phyloP scores from a whole-genome alignment of 148 eudicot genomes.

The Bassia scoparia region DNA sequence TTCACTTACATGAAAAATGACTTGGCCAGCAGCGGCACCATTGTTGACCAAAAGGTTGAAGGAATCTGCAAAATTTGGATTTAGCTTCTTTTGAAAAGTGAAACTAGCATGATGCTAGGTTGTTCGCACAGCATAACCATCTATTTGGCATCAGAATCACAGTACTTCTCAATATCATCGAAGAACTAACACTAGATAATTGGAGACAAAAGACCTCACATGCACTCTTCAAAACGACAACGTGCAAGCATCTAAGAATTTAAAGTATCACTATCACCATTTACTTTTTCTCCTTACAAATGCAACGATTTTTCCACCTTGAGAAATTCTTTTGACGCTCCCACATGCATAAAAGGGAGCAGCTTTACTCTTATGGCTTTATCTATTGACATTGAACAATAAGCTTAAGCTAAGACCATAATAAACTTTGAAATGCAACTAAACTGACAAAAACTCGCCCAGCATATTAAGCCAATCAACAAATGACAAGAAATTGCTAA shows the following conservation, averaged over 20 bases:
- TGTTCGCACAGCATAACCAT: background rate
- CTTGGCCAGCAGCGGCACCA: conserved; percentile 94
- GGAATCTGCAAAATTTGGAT: conserved; percentile 58
- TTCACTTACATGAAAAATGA: conserved; percentile 78
- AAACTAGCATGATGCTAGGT: background rate
- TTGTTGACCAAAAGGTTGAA: conserved; percentile 96
- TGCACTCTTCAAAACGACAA: background rate
- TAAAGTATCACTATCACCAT: background rate
- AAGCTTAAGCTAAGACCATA: background rate
- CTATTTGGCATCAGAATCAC: conserved; percentile 3
- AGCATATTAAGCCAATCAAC: background rate
- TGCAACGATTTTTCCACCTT: background rate
- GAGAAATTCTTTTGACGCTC: no score
- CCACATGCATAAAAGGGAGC: no score
- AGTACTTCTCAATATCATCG: background rate
- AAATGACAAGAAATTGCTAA: background rate
- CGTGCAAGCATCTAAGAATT: background rate
- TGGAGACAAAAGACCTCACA: background rate
- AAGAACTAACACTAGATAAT: background rate
- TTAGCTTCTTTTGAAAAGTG: background rate
- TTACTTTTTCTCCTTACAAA: no score
- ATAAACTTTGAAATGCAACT: background rate
- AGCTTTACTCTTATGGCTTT: background rate
- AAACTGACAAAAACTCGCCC: background rate
- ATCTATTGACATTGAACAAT: background rate